phyloP scores from a whole-genome alignment of 768 basidiomycete genomes.

The Psilocybe azurescens region DNA sequence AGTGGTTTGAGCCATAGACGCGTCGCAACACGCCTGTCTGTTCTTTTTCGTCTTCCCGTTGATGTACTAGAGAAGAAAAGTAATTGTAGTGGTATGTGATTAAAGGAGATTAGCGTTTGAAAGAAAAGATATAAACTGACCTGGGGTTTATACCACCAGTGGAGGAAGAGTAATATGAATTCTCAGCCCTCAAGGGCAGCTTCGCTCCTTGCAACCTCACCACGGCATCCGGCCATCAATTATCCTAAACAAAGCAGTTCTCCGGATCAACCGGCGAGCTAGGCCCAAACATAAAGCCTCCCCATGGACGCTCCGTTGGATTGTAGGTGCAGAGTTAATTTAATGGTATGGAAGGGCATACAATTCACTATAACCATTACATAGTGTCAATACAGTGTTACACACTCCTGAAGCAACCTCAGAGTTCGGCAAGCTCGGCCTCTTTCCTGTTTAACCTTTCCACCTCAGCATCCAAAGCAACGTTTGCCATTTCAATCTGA shows the following conservation, averaged over 20 bases:
- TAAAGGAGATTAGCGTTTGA: not conserved
- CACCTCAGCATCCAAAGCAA: conserved; percentile 85
- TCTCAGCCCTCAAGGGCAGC: conserved; percentile 24
- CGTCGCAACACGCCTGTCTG: conserved; percentile 68
- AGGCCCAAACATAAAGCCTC: not conserved
- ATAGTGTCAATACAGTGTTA: conserved; percentile 18
- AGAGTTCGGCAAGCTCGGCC: conserved; percentile 60
- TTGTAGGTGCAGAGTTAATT: not conserved
- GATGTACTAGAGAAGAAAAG: conserved; percentile 25
- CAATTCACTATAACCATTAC: conserved; percentile 13
- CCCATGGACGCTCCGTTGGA: too few relatives aligned
- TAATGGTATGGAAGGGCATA: conserved; percentile 2
- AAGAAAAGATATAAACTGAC: conserved; percentile 29
- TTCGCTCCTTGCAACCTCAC: conserved; percentile 23
- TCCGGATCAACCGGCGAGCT: conserved; percentile 11
- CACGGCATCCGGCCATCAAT: conserved; percentile 25
- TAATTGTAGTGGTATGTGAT: not conserved
- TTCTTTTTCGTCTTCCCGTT: conserved; percentile 36
- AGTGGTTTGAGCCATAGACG: conserved; percentile 81
- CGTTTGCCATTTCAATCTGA: conserved; percentile 95
- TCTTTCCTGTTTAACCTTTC: conserved; percentile 61
- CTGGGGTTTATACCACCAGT: conserved; percentile 46
- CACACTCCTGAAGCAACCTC: conserved; percentile 14
- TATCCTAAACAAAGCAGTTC: conserved; percentile 12
- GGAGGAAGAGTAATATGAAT: conserved; percentile 34